These are phyloP conservation scores for Catenaria anguillulae DNA, from an alignment of 371 early-diverging fungal species.

Conservation along the genomic window DNA sequence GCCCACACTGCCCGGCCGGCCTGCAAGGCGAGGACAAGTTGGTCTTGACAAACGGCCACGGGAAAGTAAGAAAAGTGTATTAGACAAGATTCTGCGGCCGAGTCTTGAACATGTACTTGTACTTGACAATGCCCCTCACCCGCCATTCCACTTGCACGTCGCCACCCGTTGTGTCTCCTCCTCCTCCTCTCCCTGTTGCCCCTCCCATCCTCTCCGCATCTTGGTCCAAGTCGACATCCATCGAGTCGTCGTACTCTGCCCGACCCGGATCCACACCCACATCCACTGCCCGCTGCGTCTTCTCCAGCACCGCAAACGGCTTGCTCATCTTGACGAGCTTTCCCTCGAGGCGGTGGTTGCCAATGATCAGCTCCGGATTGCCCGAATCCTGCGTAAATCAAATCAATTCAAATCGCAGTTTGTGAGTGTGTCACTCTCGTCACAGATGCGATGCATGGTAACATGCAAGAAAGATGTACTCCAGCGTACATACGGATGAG, in stretches of 20 bases:
- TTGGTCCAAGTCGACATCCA: no score
- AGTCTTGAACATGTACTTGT: background rate
- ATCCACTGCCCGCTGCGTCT: no score
- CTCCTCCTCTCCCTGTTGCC: no score
- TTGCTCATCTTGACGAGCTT: background rate
- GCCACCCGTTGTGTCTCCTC: no score
- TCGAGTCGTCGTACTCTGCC: no score
- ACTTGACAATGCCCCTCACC: background rate
- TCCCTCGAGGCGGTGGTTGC: conserved; percentile 1
- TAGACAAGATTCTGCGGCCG: background rate
- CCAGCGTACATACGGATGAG: background rate
- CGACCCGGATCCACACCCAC: background rate
- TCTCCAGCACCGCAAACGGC: background rate
- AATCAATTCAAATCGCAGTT: background rate
- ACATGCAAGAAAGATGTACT: no score
- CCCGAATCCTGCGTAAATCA: background rate
- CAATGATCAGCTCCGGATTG: background rate
- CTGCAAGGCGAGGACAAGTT: no score
- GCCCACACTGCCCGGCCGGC: no score
- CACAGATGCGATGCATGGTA: background rate
- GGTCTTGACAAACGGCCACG: no score
- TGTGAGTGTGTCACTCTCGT: background rate
- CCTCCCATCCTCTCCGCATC: no score
- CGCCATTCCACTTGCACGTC: no score
- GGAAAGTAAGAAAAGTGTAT: no score